Percentiles rank a stretch among this genome's conserved stretches.
Conservation (phyloP, 2,329 filamentous ascomycete species). For the Colletotrichum australisinense region DNA sequence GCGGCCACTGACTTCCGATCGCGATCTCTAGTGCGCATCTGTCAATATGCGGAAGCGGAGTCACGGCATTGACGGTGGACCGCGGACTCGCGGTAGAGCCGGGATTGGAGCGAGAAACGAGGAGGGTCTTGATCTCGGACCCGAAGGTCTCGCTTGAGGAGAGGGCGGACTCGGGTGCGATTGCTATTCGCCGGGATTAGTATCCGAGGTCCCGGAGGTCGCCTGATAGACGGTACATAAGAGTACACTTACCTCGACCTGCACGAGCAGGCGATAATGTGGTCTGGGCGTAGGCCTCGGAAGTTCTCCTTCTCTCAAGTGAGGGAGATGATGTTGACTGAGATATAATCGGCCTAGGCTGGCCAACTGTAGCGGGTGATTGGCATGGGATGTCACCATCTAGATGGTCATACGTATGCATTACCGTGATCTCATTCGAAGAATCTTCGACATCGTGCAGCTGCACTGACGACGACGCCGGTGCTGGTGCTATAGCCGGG, state of each 20-base stretch:
- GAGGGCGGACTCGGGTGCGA: slow-evolving; percentile 15
- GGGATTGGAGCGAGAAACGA: slow-evolving; percentile 6
- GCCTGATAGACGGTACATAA: rapidly evolving
- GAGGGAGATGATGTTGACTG: slow-evolving; percentile 2
- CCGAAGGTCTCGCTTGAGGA: slow-evolving; percentile 21
- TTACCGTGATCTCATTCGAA: neutral
- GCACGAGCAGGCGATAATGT: no score
- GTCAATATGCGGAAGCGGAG: neutral
- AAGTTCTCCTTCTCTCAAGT: neutral
- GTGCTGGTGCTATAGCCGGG: no score
- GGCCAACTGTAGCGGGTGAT: neutral
- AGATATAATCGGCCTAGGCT: neutral
- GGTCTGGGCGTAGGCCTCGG: neutral
- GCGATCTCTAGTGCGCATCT: neutral
- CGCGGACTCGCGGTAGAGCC: neutral
- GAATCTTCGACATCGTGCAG: neutral
- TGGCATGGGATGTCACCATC: neutral
- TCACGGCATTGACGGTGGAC: neutral
- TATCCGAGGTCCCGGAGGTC: neutral
- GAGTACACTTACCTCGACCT: neutral
- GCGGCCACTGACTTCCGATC: slow-evolving; percentile 10
- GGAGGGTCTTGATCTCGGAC: slow-evolving; percentile 18
- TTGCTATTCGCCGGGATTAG: slow-evolving; percentile 2
- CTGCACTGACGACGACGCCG: neutral
- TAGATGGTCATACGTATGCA: neutral